Evolutionary conservation across 306 rosid species (phyloP), one percentile per base, ranked within the genome.

Genomic region (Cicer bijugum): DNA sequence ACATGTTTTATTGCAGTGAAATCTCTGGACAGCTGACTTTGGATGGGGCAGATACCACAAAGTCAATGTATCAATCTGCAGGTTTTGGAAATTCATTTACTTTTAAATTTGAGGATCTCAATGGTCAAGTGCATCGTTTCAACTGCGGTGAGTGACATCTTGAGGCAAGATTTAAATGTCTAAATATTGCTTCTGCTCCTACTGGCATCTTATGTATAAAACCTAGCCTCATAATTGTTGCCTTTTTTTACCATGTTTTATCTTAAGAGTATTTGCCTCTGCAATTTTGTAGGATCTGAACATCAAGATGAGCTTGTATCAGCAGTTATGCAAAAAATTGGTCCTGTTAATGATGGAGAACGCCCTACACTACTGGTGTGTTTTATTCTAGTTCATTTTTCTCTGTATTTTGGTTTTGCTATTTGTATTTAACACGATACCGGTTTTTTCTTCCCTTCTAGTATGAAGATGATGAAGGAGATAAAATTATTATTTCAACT

Each of bases 401-500:
- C 12, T 79, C 59, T 76, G 33, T 69, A 53, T 66, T 79, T 58
- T 56, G 42, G 12, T 71, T 3, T 2, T 68, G 35, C 61, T 28
- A 14, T 46, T 55, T 71, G 74, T 47, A 44, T 75, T 40, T 78
- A 15, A 61, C 48, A 47, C 44, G 64, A 45, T 44, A 12, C 65
- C 9, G 20, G 17, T 6, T 55, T 55, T 58, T 17, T 60, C 52
- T 55, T 65, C 50, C 48, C 12, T 35, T 55, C 50, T 69, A 94
- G 99, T 94, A 89, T 40, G 90, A 90, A 86, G 99, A 94, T 57
- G 97, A 94, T 52, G 99, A 94, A 78, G 97, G 96, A 39, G 99
- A 94, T 84, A 88, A 67, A 75, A 86, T 94, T 81, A 81, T 91
- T 76, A 83, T 94, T 76, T 79, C 91, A 52, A 86, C 80, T 39